Evolutionary conservation across 1,139 yeast species (phyloP).

Genomic region (Suhomyces bribrorum): DNA sequence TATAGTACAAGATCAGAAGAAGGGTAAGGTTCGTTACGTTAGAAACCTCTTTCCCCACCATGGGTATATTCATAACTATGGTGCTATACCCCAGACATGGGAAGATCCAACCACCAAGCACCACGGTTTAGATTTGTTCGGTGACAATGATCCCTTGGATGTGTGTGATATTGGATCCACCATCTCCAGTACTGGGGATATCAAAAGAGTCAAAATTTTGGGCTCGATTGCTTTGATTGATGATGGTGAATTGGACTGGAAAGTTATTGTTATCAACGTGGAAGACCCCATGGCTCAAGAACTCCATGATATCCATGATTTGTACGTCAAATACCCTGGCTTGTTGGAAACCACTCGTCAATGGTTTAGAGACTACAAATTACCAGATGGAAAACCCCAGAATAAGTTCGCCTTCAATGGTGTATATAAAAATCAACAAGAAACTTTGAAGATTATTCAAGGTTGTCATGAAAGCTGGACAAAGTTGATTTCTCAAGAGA

Average conservation of each 20-base stretch:
- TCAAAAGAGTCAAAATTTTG: constrained; percentile 77
- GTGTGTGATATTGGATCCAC: constrained; percentile 85
- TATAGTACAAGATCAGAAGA: constrained; percentile 81
- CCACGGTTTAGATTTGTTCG: constrained; percentile 78
- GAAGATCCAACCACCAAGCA: constrained; percentile 75
- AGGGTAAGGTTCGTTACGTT: constrained; percentile 80
- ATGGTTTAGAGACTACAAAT: constrained; percentile 90
- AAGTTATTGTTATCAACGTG: constrained; percentile 73
- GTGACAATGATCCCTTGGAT: constrained; percentile 91
- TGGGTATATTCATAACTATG: constrained; percentile 90
- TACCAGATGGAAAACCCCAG: constrained; percentile 88
- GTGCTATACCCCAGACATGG: constrained; percentile 96
- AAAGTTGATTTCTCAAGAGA: constrained; percentile 54
- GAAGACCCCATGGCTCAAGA: constrained; percentile 76
- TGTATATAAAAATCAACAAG: constrained; percentile 69
- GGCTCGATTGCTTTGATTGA: constrained; percentile 88
- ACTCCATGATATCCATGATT: constrained; percentile 74
- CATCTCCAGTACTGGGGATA: constrained; percentile 71
- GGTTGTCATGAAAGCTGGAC: constrained; percentile 79
- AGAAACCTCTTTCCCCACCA: constrained; percentile 88
- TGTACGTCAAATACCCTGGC: constrained; percentile 75
- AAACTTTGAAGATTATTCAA: constrained; percentile 69
- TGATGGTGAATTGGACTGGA: constrained; percentile 96
- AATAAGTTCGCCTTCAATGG: constrained; percentile 87
- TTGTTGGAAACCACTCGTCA: constrained; percentile 78